Conservation (phyloP, 176 grass and related monocot species). For the Triticum timopheevii region DNA sequence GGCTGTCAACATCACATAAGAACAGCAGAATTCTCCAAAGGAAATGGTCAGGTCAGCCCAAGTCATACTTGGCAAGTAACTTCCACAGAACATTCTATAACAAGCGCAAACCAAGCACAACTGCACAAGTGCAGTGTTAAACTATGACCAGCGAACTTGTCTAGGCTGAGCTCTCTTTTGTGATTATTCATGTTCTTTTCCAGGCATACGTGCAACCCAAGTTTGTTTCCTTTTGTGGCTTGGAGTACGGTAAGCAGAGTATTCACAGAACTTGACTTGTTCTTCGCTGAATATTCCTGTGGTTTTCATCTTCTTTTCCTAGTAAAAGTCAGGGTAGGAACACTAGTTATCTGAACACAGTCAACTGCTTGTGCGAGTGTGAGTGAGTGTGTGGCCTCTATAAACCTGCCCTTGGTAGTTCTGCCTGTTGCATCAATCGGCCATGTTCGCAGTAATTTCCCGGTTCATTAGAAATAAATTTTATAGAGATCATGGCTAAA, state of each 20-base stretch:
- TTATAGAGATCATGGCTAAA: too few species aligned
- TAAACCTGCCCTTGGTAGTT: too few species aligned
- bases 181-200: not conserved
- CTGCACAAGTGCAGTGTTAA: not conserved
- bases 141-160: not conserved
- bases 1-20: not conserved
- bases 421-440: too few species aligned
- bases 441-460: too few species aligned
- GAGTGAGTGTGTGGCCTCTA: too few species aligned
- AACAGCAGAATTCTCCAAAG: not conserved
- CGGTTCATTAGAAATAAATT: too few species aligned
- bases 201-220: not conserved
- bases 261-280: not conserved
- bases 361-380: too few species aligned
- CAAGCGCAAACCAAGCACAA: not conserved
- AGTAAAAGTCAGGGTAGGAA: not conserved
- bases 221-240: not conserved
- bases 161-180: not conserved
- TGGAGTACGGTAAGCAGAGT: not conserved
- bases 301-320: not conserved
- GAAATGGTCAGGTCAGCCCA: not conserved
- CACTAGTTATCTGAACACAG: too few species aligned
- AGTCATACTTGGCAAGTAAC: too few species aligned
- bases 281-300: not conserved
- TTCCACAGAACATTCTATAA: conserved; percentile 10